Evolutionary conservation across 345 rosid genomes (phyloP).

Genomic region (Hibiscus syriacus): DNA sequence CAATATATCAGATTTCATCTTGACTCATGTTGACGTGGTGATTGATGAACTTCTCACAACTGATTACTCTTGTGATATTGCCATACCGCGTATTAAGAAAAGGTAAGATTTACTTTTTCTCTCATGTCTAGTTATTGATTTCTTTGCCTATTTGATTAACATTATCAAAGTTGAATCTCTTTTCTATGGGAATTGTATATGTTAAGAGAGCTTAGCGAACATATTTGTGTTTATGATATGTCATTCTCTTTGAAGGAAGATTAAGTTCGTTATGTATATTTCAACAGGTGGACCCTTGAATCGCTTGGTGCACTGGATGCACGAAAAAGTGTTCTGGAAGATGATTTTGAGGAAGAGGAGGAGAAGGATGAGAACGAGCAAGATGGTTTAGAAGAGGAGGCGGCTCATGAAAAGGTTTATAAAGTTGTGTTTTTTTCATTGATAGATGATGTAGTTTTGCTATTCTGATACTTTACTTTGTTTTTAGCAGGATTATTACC

Average conservation of each 20-base stretch:
- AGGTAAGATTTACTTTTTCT: slow-evolving; percentile 31
- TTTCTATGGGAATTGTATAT: neutral
- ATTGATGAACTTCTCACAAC: slow-evolving; percentile 75
- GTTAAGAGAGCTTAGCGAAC: no score
- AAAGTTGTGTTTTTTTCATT: neutral
- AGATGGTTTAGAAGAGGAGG: slow-evolving; percentile 14
- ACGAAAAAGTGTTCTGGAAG: slow-evolving; percentile 87
- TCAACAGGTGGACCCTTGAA: slow-evolving; percentile 48
- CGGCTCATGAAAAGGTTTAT: slow-evolving; percentile 42
- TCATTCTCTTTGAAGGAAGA: neutral
- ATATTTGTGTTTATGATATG: neutral
- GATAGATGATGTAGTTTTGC: slow-evolving; percentile 2
- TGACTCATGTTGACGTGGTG: slow-evolving; percentile 79
- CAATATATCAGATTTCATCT: slow-evolving; percentile 34
- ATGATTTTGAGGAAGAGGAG: slow-evolving; percentile 96
- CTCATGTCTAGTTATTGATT: neutral
- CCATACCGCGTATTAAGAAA: slow-evolving; percentile 81
- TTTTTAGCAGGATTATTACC: slow-evolving; percentile 59
- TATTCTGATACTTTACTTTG: slow-evolving; percentile 2
- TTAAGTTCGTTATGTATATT: neutral
- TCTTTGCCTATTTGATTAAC: neutral
- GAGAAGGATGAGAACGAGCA: slow-evolving; percentile 74
- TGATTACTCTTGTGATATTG: slow-evolving; percentile 87
- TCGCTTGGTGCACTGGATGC: slow-evolving; percentile 51
- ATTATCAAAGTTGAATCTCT: neutral